Conservation (phyloP, 495 filamentous ascomycete genomes). For the Xylona heveae region DNA sequence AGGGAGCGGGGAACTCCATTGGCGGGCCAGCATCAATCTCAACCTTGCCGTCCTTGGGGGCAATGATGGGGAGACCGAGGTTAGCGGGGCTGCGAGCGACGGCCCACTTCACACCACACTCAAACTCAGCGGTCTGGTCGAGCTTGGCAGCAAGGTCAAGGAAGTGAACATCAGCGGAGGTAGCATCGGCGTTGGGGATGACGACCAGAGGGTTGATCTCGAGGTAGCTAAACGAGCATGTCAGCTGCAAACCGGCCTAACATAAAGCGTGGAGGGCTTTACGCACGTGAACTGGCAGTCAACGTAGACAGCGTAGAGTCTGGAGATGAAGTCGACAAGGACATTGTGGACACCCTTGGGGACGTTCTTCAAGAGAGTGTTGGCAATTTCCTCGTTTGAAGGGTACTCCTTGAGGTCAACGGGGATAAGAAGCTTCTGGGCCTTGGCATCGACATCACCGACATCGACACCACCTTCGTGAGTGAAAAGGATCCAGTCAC, state of each 20-base stretch:
- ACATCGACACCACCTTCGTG: slow-evolving; percentile 99
- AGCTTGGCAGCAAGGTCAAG: slow-evolving; percentile 96
- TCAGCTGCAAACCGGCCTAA: neutral
- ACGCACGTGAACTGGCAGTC: slow-evolving; percentile 90
- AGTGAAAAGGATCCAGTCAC: slow-evolving; percentile 98
- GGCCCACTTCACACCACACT: slow-evolving; percentile 98
- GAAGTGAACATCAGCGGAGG: slow-evolving; percentile 92
- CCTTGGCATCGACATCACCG: slow-evolving; percentile 96
- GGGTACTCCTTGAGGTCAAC: slow-evolving; percentile 91
- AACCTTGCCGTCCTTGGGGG: slow-evolving; percentile 44
- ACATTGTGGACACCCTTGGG: slow-evolving; percentile 93
- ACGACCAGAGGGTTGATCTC: slow-evolving; percentile 99
- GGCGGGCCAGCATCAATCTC: slow-evolving; percentile 92
- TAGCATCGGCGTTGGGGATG: slow-evolving; percentile 78
- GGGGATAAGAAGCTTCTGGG: slow-evolving; percentile 92
- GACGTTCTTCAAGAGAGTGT: slow-evolving; percentile 70
- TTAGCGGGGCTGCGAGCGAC: slow-evolving; percentile 73
- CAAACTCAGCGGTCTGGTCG: slow-evolving; percentile 98
- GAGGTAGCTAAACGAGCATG: slow-evolving; percentile 38
- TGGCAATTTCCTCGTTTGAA: slow-evolving; percentile 83
- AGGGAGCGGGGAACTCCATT: slow-evolving; percentile 96
- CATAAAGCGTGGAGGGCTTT: neutral
- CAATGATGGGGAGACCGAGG: slow-evolving; percentile 49
- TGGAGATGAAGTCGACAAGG: slow-evolving; percentile 90
- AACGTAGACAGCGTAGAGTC: slow-evolving; percentile 92